These are phyloP conservation scores for Barnettozyma californica DNA, from an alignment of 805 yeast species.

Conservation along the genomic window DNA sequence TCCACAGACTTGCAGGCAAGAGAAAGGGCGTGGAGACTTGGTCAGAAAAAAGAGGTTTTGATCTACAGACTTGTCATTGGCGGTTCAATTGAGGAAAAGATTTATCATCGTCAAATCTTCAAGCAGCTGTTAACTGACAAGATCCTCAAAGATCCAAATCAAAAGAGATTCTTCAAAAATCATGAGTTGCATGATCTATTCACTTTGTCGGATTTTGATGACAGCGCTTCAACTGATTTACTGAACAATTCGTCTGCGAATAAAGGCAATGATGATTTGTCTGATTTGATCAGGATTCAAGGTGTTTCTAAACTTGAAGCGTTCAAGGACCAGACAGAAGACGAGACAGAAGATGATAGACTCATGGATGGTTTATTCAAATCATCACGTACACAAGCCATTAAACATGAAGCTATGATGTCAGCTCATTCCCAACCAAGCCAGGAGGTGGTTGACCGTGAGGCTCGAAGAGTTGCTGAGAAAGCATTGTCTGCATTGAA, in stretches of 20 bases:
- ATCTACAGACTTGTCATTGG: slow-evolving; percentile 90
- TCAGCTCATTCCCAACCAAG: slow-evolving; percentile 36
- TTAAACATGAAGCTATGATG: slow-evolving; percentile 75
- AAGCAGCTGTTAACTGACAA: slow-evolving; percentile 91
- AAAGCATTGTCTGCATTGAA: slow-evolving; percentile 52
- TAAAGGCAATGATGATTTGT: slow-evolving; percentile 58
- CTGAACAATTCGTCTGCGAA: slow-evolving; percentile 33
- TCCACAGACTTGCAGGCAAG: slow-evolving; percentile 96
- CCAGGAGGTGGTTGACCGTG: slow-evolving; percentile 42
- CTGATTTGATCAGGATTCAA: slow-evolving; percentile 51
- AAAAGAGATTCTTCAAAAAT: slow-evolving; percentile 85
- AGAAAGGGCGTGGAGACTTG: slow-evolving; percentile 95
- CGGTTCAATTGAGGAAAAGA: slow-evolving; percentile 94
- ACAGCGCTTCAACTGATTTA: slow-evolving; percentile 16
- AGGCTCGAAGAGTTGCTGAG: slow-evolving; percentile 53
- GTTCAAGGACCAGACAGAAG: slow-evolving; percentile 38
- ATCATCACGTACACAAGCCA: slow-evolving; percentile 64
- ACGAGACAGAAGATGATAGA: slow-evolving; percentile 49
- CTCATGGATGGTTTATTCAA: slow-evolving; percentile 75
- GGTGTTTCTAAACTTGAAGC: slow-evolving; percentile 75
- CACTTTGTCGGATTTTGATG: slow-evolving; percentile 66
- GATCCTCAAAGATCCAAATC: slow-evolving; percentile 92
- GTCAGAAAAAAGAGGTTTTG: slow-evolving; percentile 88
- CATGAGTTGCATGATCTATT: slow-evolving; percentile 89
- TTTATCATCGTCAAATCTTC: slow-evolving; percentile 94